Base-by-base conservation (phyloP, 371 early-diverging fungal species). In the Circinella minor region DNA sequence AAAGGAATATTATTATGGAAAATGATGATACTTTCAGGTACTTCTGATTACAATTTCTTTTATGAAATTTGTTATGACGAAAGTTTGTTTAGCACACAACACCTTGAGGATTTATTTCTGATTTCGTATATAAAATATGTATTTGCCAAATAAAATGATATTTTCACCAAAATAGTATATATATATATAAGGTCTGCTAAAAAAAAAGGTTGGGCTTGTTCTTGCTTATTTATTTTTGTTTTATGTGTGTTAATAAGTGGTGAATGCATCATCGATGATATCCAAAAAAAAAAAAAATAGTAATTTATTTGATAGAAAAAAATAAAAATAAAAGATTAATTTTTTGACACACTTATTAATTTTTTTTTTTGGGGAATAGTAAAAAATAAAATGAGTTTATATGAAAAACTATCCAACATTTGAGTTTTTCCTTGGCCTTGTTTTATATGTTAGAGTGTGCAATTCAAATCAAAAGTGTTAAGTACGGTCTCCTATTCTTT, bases 21-120 rank as follows among this genome's bases (percentile, higher is more conserved):
- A 57, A 57, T 57, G 57, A 57, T 57, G 57, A 57, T 57, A 34
- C 57, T 57, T 51, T 57, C 57, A 57, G 57, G 57, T 57, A 57
- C 57, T 57, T 57, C 57, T 57, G 57, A 57, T 34, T 57, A 34
- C 34, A 57, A 8, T 27, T 43, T 43, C 57, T 34, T 4, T 34
- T 0, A 57, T 9, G 9, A 34, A n/a, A 34, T 5, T 57, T 27
- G 27, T 6, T 57, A 57, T 57, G 57, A 57, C 57, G 57, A 57
- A 9, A 27, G 4, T 10, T 57, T 57, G 36, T 57, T 27, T 27
- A 27, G 20, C 54, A 54, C 54, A 54, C 54, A 51, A 51, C 51
- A 51, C 51, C 51, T 51, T 34, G 57, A 57, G 57, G 57, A 57
- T 57, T 57, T 34, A 34, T 34, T 18, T 57, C 57, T 57, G 57